Base-by-base conservation (phyloP, 495 filamentous ascomycete species). In the Hypoxylon intermedium region DNA sequence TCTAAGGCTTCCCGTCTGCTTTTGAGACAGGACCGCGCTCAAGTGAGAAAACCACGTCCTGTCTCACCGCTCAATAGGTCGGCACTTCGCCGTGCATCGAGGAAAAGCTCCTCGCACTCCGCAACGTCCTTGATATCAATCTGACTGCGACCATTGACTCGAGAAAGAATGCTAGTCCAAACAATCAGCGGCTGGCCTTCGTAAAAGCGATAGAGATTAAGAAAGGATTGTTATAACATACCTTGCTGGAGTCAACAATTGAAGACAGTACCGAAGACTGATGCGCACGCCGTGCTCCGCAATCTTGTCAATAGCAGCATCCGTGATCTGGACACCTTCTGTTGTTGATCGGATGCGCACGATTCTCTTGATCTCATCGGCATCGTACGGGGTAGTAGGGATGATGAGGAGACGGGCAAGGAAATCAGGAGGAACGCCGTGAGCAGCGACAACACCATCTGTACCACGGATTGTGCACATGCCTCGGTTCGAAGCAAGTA, bases 401-500 rank as follows among this genome's bases (percentile, higher is more conserved):
- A 98, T 88, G 74, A 98, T 98, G 65, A 98, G 88, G 13, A 97
- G 85, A 33, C 94, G 91, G 45, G 89, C 89, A 23, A 98, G 83
- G 56, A 98, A 88, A 69, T 98, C 94, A 6, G 93, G 85, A 0
- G 94, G 94, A 52, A 98, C 85, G 58, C 94, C 94, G 73, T 98
- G 94, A 5, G 94, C 91, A 37, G 92, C 91, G 12, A 87, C 80
- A 54, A 92, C 79, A 58, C 91, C 89, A 68, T 92, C 86, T 23
- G 90, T 90, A 61, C 92, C 92, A 46, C 90, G 89, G 67, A 97
- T 94, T 37, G 90, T 87, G 53, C 88, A 89, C 79, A 92, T 86
- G 55, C 94, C 94, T 57, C 94, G 89, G 76, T 98, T 98, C 31
- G 93, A 97, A 58, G 94, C 94, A 23, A 98, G 89, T 56, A 98